Evolutionary conservation across 805 yeast species (phyloP), one percentile per base, ranked within the genome.

Genomic region (Candida nemodendra): DNA sequence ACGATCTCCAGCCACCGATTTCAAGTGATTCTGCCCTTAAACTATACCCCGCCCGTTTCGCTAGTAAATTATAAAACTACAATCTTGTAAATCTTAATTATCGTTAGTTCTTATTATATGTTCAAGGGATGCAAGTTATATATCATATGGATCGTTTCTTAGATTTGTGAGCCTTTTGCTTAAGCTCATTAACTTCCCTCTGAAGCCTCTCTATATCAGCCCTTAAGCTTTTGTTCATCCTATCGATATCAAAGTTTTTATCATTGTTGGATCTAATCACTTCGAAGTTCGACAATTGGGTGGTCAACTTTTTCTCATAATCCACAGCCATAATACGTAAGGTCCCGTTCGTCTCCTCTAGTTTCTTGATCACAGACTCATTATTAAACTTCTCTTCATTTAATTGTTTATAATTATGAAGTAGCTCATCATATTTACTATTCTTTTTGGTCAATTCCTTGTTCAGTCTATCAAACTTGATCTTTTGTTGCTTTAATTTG

Each of bases 351-450:
- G 36, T 43, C 4, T 27, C 27, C 24, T 41, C 40, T 15, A 58
- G 37, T 18, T 51, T 51, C 21, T 41, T 39, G 4, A 61, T 26
- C 9, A 47, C 35, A 3, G 50, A 39, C 27, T 53, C 55, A 37
- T 57, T 53, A 36, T 54, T 54, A 42, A 54, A 52, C 27, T 51
- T 51, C 29, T 62, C 66, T 36, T 59, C 65, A 38, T 58, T 61
- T 34, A 60, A 33, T 41, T 61, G 65, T 32, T 59, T 56, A 39
- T 59, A 59, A 36, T 57, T 61, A 32, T 53, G 51, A 15, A 56
- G 40, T n/a, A 61, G 44, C 19, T 61, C 61, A 9, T 48, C 51
- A 35, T 60, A 61, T 21, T 37, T 46, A 2, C 21, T 25, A 9
- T 35, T 49, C 37, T 52, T 53, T 9, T 29, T 22, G 17, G 32